Evolutionary conservation across 805 yeast genomes (phyloP).

Genomic region (Jamesozyma spencerorum): DNA sequence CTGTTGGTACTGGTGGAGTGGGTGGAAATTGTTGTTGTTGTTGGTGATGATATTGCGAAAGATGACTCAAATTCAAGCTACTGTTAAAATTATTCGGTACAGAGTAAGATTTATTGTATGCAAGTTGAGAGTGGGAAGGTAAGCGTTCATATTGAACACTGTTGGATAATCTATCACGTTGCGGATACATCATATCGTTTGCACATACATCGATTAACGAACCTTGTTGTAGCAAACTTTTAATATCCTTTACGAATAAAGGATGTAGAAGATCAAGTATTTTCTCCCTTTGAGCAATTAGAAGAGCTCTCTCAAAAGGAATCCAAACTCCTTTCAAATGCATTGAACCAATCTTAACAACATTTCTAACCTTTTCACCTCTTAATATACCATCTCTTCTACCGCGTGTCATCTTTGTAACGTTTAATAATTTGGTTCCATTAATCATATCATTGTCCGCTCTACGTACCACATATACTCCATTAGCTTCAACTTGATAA

Average conservation of each 20-base stretch:
- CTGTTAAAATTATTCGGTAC: too few relatives aligned
- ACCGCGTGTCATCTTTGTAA: slow-evolving; percentile 82
- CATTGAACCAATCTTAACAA: slow-evolving; percentile 80
- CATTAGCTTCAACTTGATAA: slow-evolving; percentile 77
- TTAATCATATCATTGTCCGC: slow-evolving; percentile 81
- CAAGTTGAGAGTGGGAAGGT: too few relatives aligned
- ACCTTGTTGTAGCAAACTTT: slow-evolving; percentile 30
- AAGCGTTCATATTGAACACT: too few relatives aligned
- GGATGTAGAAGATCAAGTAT: slow-evolving; percentile 60
- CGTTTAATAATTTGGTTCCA: slow-evolving; percentile 75
- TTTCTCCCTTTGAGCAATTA: slow-evolving; percentile 77
- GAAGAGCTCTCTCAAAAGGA: slow-evolving; percentile 73
- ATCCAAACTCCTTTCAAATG: slow-evolving; percentile 87
- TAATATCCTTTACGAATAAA: slow-evolving; percentile 65
- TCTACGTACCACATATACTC: slow-evolving; percentile 71
- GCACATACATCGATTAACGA: neutral
- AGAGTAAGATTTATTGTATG: too few relatives aligned
- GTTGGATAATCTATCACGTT: too few relatives aligned
- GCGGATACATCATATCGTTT: neutral
- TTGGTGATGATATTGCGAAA: too few relatives aligned
- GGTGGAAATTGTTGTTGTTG: too few relatives aligned
- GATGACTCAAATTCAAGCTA: too few relatives aligned
- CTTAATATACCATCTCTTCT: slow-evolving; percentile 77
- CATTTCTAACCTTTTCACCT: slow-evolving; percentile 67
- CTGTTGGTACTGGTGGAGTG: too few relatives aligned